These are phyloP conservation scores for Apium graveolens DNA, from an alignment of 129 eudicot genomes.

Conservation along the genomic window DNA sequence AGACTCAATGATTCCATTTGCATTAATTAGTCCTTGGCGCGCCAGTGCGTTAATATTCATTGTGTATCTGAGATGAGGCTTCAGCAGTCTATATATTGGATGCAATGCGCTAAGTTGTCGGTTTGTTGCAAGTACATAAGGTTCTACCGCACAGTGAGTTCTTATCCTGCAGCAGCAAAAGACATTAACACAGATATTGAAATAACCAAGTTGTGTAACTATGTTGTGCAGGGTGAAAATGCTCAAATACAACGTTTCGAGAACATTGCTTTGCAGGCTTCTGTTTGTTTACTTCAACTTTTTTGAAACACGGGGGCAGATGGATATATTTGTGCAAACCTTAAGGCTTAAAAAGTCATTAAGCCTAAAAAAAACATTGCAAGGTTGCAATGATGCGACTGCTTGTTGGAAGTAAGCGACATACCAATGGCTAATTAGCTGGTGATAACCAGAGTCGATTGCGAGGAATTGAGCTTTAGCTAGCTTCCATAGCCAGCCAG, in stretches of 20 bases:
- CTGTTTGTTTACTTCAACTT: too few relatives aligned
- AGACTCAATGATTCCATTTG: conserved; percentile 19
- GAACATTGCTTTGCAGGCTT: too few relatives aligned
- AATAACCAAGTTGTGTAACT: background rate
- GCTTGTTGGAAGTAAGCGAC: background rate
- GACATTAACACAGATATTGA: background rate
- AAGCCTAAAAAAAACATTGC: too few relatives aligned
- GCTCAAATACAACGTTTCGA: background rate
- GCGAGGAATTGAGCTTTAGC: conserved; percentile 78
- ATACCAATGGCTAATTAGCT: conserved; percentile 57
- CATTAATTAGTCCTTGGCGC: conserved; percentile 14
- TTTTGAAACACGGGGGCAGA: too few relatives aligned
- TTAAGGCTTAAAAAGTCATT: too few relatives aligned
- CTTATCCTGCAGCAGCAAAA: conserved; percentile 23
- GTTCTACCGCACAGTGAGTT: conserved; percentile 27
- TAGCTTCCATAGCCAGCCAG: conserved; percentile 79
- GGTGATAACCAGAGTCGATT: conserved; percentile 78
- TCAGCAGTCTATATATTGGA: conserved; percentile 16
- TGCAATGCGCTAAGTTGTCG: conserved; percentile 33
- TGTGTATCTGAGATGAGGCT: conserved; percentile 18
- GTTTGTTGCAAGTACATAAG: conserved; percentile 28
- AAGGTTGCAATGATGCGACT: background rate
- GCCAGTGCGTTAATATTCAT: conserved; percentile 23
- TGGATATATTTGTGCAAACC: too few relatives aligned
- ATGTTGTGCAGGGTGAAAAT: background rate